A percentile compares a stretch with the other conserved stretches of the same genome.
Conservation (phyloP, 192 early-diverging fungal genomes). For the Blastocladiella britannica region DNA sequence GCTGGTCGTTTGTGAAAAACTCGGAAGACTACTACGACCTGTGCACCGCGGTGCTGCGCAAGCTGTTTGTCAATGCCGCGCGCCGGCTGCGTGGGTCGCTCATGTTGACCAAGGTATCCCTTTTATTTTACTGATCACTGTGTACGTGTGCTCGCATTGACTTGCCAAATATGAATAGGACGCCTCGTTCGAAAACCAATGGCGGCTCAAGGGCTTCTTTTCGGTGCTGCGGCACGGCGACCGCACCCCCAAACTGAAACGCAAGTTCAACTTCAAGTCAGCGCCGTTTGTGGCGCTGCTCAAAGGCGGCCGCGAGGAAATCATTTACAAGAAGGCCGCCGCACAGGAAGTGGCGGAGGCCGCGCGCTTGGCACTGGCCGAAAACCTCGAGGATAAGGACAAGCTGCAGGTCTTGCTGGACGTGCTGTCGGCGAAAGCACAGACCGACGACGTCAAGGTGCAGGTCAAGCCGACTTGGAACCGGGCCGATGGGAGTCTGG, state of each 20-base stretch:
- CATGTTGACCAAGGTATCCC: constrained; percentile 20
- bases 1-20: constrained; percentile 98
- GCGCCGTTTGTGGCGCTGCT: constrained; percentile 51
- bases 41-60: constrained; percentile 50
- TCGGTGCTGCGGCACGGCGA: constrained; percentile 88
- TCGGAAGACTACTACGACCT: constrained; percentile 80
- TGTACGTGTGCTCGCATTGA: too few species aligned
- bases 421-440: constrained; percentile 59
- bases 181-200: constrained; percentile 53
- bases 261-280: constrained; percentile 63
- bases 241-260: constrained; percentile 92
- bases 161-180: constrained; percentile 17
- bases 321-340: constrained; percentile 50
- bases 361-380: constrained; percentile 27
- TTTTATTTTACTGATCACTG: too few species aligned
- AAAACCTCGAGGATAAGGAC: constrained; percentile 31
- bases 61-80: constrained; percentile 52
- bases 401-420: constrained; percentile 40
- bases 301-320: constrained; percentile 42
- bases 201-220: constrained; percentile 82
- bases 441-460: constrained; percentile 73
- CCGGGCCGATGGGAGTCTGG: constrained; percentile 27
- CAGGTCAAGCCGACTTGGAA: constrained; percentile 64
- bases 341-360: constrained; percentile 50
- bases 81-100: constrained; percentile 30